Evolutionary conservation across 2,329 filamentous ascomycete species (phyloP).

Genomic region (Sclerotinia glacialis): DNA sequence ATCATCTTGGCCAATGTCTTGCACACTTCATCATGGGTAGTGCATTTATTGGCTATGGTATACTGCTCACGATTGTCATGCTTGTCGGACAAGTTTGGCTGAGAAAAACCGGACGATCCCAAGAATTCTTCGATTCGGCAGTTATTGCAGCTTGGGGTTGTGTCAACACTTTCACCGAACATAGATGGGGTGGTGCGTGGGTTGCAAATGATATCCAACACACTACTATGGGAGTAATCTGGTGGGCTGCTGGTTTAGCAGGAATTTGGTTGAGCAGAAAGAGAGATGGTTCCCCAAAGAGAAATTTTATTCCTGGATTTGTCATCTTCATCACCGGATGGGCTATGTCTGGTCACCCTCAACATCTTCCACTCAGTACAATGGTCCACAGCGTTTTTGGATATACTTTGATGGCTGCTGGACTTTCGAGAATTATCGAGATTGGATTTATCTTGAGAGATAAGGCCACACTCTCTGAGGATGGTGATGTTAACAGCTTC

Average conservation of each 20-base stretch:
- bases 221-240: slow-evolving; percentile 98
- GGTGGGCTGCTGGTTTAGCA: slow-evolving; percentile 91
- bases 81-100: slow-evolving; percentile 88
- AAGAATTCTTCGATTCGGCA: slow-evolving; percentile 93
- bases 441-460: slow-evolving; percentile 85
- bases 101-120: slow-evolving; percentile 75
- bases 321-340: slow-evolving; percentile 91
- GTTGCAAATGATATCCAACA: slow-evolving; percentile 94
- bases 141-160: slow-evolving; percentile 94
- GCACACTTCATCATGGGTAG: slow-evolving; percentile 99
- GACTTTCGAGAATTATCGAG: slow-evolving; percentile 81
- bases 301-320: slow-evolving; percentile 89
- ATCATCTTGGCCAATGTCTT: slow-evolving; percentile 87
- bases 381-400: slow-evolving; percentile 89
- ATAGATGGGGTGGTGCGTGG: slow-evolving; percentile 88
- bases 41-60: slow-evolving; percentile 91
- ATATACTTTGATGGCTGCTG: slow-evolving; percentile 91
- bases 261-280: slow-evolving; percentile 89
- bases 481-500: slow-evolving; percentile 70
- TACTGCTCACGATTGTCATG: slow-evolving; percentile 80
- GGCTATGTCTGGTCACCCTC: slow-evolving; percentile 91
- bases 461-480: slow-evolving; percentile 58
- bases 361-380: slow-evolving; percentile 77
- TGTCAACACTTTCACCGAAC: slow-evolving; percentile 97
- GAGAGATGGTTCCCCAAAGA: slow-evolving; percentile 78